Percentiles rank a stretch among this genome's conserved stretches.
These are phyloP conservation scores for Coniophora puteana DNA, from an alignment of 1,284 basidiomycete genomes.

Conservation along the genomic window DNA sequence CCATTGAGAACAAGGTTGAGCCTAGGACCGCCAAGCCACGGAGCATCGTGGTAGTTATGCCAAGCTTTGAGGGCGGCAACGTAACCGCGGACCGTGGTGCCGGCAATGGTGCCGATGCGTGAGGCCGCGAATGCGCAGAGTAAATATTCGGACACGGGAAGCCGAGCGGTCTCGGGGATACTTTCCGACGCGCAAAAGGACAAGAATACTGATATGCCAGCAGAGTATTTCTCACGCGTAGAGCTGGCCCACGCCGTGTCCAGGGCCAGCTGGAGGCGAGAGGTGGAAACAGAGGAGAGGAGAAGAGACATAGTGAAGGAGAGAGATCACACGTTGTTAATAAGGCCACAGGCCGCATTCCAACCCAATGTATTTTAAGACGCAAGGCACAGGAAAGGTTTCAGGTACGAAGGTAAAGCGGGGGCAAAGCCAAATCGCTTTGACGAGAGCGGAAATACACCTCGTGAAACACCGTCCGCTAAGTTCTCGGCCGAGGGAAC, in stretches of 20 bases:
- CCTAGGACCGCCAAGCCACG: neutral
- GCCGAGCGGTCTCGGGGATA: neutral
- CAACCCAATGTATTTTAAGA: no score
- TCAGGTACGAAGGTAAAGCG: neutral
- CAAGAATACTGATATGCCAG: neutral
- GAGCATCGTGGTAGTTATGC: slow-evolving; percentile 6
- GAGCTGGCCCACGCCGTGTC: neutral
- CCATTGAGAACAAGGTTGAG: slow-evolving; percentile 1
- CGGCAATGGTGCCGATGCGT: fast-evolving
- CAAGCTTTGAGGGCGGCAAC: slow-evolving; percentile 4
- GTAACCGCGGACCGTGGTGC: neutral
- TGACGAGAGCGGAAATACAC: slow-evolving; percentile 2
- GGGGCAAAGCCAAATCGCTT: neutral
- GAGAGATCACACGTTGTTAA: no score
- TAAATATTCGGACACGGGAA: slow-evolving; percentile 2
- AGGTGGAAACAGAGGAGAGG: neutral
- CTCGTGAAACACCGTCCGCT: slow-evolving; percentile 26
- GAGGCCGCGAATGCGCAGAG: slow-evolving; percentile 4
- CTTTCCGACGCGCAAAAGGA: no score
- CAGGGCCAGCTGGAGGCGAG: neutral
- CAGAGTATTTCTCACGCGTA: neutral
- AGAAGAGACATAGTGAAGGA: no score
- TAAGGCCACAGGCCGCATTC: no score
- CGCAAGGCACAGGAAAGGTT: neutral
- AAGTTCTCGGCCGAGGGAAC: slow-evolving; percentile 22